Conservation (phyloP, 352 stramenopile genomes). For the Aphanomyces astaci region DNA sequence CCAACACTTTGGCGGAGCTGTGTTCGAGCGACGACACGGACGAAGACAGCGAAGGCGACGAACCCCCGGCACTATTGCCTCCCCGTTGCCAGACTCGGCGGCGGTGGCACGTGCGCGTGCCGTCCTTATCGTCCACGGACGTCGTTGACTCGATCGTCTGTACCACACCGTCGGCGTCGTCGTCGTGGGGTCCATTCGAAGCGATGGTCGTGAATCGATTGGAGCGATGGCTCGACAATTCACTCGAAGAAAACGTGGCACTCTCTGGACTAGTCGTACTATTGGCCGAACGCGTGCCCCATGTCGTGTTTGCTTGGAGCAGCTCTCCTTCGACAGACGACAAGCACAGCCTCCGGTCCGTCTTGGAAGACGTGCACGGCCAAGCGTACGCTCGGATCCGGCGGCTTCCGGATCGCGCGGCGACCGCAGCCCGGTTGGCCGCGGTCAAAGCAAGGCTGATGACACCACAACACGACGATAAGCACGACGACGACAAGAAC, state of each 20-base stretch:
- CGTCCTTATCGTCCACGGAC: background rate
- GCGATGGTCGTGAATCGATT: slow-evolving; percentile 68
- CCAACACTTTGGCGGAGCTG: slow-evolving; percentile 23
- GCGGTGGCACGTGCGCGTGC: slow-evolving; percentile 24
- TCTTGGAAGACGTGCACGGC: slow-evolving; percentile 74
- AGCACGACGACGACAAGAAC: slow-evolving; percentile 28
- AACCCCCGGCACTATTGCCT: too few species aligned
- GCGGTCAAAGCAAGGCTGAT: slow-evolving; percentile 59
- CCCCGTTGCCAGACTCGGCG: slow-evolving; percentile 45
- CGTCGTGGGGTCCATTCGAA: slow-evolving; percentile 34
- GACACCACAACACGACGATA: slow-evolving; percentile 60
- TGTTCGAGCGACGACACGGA: slow-evolving; percentile 24
- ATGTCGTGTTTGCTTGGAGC: slow-evolving; percentile 21
- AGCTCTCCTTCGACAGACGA: slow-evolving; percentile 46
- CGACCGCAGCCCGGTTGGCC: slow-evolving; percentile 26
- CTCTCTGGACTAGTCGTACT: slow-evolving; percentile 66
- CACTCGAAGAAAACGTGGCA: slow-evolving; percentile 74
- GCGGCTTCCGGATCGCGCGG: slow-evolving; percentile 42
- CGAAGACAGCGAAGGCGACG: slow-evolving; percentile 18
- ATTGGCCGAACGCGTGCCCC: slow-evolving; percentile 39
- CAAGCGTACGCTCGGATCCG: slow-evolving; percentile 56
- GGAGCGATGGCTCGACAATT: slow-evolving; percentile 71
- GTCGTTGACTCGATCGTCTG: background rate
- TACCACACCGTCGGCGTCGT: slow-evolving; percentile 14
- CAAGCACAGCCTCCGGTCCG: slow-evolving; percentile 52